These are phyloP conservation scores for Casuarina glauca DNA, from an alignment of 306 rosid genomes.

Conservation along the genomic window DNA sequence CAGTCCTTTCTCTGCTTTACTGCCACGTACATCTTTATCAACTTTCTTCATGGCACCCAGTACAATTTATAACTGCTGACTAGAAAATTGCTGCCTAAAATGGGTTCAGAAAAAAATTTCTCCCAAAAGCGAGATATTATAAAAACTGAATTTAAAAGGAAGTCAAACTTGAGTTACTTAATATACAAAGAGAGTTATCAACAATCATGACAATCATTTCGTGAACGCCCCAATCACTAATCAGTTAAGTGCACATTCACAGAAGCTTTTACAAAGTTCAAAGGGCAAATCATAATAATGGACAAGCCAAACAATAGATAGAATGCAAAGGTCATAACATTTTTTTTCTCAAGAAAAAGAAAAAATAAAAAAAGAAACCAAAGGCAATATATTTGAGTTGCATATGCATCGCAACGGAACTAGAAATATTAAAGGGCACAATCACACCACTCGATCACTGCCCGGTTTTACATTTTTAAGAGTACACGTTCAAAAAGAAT, in stretches of 20 bases:
- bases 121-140: neutral
- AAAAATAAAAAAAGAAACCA: neutral
- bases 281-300: neutral
- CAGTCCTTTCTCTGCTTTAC: neutral
- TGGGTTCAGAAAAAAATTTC: neutral
- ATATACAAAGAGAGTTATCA: neutral
- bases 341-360: no score
- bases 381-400: neutral
- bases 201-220: neutral
- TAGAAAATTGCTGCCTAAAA: neutral
- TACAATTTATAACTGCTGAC: neutral
- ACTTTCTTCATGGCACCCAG: neutral
- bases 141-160: neutral
- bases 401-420: neutral
- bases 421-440: neutral
- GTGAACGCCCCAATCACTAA: neutral
- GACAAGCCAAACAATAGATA: neutral
- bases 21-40: neutral
- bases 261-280: conserved; percentile 10
- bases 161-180: neutral
- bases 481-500: neutral
- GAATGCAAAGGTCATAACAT: neutral
- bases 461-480: neutral
- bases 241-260: neutral
- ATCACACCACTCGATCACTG: neutral